Evolutionary conservation across 306 rosid species (phyloP).

Genomic region (Vigna reflexopilosa): DNA sequence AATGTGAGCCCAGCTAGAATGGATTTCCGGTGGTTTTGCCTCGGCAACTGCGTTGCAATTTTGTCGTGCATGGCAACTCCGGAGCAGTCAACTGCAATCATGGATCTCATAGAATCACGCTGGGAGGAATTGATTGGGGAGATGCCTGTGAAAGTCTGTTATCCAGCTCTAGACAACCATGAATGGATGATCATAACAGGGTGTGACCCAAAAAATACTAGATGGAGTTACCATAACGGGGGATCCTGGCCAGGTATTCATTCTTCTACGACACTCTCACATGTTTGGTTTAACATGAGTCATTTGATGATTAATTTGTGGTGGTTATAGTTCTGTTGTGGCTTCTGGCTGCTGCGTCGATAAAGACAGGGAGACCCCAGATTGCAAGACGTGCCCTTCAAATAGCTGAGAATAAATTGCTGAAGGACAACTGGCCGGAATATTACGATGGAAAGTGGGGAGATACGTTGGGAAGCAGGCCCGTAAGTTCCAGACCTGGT

Average conservation of each 20-base stretch:
- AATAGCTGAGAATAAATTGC: slow-evolving; percentile 67
- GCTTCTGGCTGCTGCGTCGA: slow-evolving; percentile 79
- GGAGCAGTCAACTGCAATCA: slow-evolving; percentile 82
- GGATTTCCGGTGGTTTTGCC: slow-evolving; percentile 93
- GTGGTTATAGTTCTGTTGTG: slow-evolving; percentile 70
- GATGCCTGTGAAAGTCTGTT: slow-evolving; percentile 90
- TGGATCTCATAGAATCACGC: slow-evolving; percentile 92
- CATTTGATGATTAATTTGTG: not conserved
- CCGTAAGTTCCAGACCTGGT: slow-evolving; percentile 81
- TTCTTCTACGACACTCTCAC: not conserved
- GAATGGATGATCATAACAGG: slow-evolving; percentile 83
- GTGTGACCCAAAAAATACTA: slow-evolving; percentile 84
- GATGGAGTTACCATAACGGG: slow-evolving; percentile 96
- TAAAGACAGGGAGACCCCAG: slow-evolving; percentile 80
- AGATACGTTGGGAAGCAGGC: slow-evolving; percentile 81
- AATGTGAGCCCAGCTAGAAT: slow-evolving; percentile 92
- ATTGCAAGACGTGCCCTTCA: slow-evolving; percentile 81
- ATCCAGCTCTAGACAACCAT: slow-evolving; percentile 82
- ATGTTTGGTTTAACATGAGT: too few relatives aligned
- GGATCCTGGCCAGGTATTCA: slow-evolving; percentile 92
- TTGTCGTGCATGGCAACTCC: slow-evolving; percentile 89
- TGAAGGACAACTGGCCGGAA: slow-evolving; percentile 80
- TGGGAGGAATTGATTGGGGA: slow-evolving; percentile 87
- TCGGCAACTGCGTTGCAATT: slow-evolving; percentile 89
- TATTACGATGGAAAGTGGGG: slow-evolving; percentile 72